phyloP scores from a whole-genome alignment of 2,329 filamentous ascomycete genomes.

The Xenoacremonium recifei region DNA sequence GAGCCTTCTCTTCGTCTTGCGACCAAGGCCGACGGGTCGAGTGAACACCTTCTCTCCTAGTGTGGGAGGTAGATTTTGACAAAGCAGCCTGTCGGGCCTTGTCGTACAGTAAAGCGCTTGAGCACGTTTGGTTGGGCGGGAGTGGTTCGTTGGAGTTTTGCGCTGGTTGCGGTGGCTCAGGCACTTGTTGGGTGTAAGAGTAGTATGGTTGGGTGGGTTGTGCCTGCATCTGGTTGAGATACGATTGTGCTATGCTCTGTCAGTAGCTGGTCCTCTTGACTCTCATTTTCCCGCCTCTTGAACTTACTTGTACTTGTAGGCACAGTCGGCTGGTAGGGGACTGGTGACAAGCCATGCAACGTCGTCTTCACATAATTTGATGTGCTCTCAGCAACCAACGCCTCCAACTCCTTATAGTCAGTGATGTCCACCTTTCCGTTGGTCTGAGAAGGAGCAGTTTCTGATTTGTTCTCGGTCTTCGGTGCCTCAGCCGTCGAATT shows the following conservation, averaged over 20 bases:
- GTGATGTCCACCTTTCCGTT: constrained; percentile 34
- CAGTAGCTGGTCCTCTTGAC: too few species aligned
- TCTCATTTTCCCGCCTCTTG: too few species aligned
- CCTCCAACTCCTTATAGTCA: constrained; percentile 43
- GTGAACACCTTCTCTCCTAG: constrained; percentile 55
- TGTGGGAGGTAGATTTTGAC: constrained; percentile 54
- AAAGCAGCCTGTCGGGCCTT: constrained; percentile 58
- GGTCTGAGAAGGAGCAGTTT: constrained; percentile 21
- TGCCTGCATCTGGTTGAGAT: constrained; percentile 36
- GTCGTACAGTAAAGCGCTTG: constrained; percentile 56
- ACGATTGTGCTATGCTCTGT: constrained; percentile 35
- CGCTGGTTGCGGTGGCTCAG: constrained; percentile 32
- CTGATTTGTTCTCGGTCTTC: constrained; percentile 25
- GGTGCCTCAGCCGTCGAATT: constrained; percentile 21
- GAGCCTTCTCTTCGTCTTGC: constrained; percentile 82
- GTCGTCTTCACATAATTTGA: constrained; percentile 45
- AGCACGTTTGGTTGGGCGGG: constrained; percentile 56
- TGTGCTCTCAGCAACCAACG: constrained; percentile 43
- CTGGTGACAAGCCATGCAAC: constrained; percentile 40
- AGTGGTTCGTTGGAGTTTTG: constrained; percentile 37
- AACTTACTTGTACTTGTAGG: constrained; percentile 37
- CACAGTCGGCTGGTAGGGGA: constrained; percentile 42
- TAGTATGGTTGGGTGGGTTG: constrained; percentile 36
- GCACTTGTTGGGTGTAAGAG: constrained; percentile 32
- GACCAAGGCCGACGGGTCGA: constrained; percentile 79